Base-by-base conservation (phyloP, 1,284 basidiomycete species). In the Ceraceosorus guamensis region DNA sequence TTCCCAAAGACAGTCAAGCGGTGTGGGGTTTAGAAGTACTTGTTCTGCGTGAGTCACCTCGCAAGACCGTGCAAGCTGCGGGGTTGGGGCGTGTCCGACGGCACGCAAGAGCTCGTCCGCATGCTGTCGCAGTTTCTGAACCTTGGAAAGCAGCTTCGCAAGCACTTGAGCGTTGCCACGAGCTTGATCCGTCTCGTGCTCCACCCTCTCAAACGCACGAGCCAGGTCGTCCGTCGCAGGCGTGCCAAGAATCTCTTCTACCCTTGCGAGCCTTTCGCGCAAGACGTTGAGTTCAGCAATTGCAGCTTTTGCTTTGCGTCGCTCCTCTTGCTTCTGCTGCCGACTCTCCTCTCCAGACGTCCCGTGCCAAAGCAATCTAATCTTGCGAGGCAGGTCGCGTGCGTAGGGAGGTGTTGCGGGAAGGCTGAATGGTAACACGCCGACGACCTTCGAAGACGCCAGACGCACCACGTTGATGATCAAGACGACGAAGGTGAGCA, bases 331-430 rank as follows among this genome's bases (percentile, higher is more conserved):
- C 31, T 50, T 3, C 65, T 39, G 3, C 66, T 56, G 31, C n/a
- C 67, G 56, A 6, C 55, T 35, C 11, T 46, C 55, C 49, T 75
- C 72, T 41, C 72, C 72, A 44, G 67, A 72, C 34, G 60, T 53
- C 7, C 72, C 72, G 50, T 75, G 72, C 72, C 72, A 75, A 32
- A 66, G 55, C 11, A 75, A 62, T 48, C 72, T 59, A 13, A 62
- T 50, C 13, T 60, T 45, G 7, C 70, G 61, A n/a, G 66, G 56
- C 13, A 54, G 16, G 3, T 46, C 31, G 18, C 53, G 61, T 3
- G 65, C 52, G 55, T 53, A 60, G 13, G 4, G 45, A 3, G 68
- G 69, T 5, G 63, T 50, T 18, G 58, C 56, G 1, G 60, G 60
- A 16, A 61, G 44, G 6, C 60, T 58, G 13, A 59, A 6, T 5